phyloP scores from a whole-genome alignment of 2,329 filamentous ascomycete species.

The Penicillium sp. region DNA sequence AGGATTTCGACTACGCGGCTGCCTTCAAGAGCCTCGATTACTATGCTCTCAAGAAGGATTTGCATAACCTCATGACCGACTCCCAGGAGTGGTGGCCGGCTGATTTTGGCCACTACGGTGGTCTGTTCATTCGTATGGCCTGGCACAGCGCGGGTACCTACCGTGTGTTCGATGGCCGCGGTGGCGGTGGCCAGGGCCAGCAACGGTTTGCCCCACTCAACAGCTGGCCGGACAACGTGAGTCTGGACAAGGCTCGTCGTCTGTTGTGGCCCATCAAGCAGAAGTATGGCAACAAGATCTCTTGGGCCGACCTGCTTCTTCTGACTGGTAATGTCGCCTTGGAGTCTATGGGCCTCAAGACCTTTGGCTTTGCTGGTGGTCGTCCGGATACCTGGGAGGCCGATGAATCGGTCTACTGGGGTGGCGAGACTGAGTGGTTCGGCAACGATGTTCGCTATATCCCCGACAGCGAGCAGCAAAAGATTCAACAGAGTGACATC shows the following conservation, averaged over 20 bases:
- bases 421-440: slow-evolving; percentile 66
- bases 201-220: slow-evolving; percentile 76
- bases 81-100: slow-evolving; percentile 78
- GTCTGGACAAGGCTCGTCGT: slow-evolving; percentile 72
- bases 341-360: slow-evolving; percentile 69
- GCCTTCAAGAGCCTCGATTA: slow-evolving; percentile 70
- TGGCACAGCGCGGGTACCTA: slow-evolving; percentile 79
- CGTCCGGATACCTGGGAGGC: slow-evolving; percentile 68
- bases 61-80: slow-evolving; percentile 65
- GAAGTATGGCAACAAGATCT: slow-evolving; percentile 77
- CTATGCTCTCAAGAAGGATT: slow-evolving; percentile 65
- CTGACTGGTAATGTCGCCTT: slow-evolving; percentile 71
- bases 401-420: slow-evolving; percentile 73
- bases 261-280: slow-evolving; percentile 77
- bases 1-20: slow-evolving; percentile 64
- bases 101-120: slow-evolving; percentile 74
- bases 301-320: slow-evolving; percentile 68
- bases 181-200: slow-evolving; percentile 67
- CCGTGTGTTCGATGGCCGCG: slow-evolving; percentile 67
- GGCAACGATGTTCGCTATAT: slow-evolving; percentile 60
- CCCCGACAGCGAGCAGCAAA: slow-evolving; percentile 41
- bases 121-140: slow-evolving; percentile 72
- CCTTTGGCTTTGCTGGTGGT: slow-evolving; percentile 67
- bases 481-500: slow-evolving; percentile 42
- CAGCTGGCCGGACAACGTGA: slow-evolving; percentile 75